A percentile compares a stretch with the other conserved stretches of the same genome.
phyloP scores from a whole-genome alignment of 768 basidiomycete species.

The Mycena galericulata region DNA sequence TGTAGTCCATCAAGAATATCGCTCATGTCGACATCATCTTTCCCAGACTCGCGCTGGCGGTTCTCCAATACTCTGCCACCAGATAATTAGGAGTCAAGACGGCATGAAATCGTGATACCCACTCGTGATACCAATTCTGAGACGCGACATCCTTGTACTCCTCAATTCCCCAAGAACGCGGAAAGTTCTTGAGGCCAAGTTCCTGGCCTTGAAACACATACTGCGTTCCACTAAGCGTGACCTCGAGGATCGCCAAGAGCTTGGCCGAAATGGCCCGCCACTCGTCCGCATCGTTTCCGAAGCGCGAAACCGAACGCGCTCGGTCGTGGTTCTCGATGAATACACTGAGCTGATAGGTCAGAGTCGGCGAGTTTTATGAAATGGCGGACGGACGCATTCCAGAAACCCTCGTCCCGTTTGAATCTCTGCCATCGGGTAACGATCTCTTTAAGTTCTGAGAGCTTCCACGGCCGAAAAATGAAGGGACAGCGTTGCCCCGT shows the following conservation, averaged over 20 bases:
- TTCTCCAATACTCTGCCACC: slow-evolving; percentile 52
- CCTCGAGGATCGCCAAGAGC: slow-evolving; percentile 70
- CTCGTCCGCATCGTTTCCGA: slow-evolving; percentile 68
- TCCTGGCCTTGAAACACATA: slow-evolving; percentile 86
- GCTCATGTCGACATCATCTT: slow-evolving; percentile 66
- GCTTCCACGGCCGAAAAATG: slow-evolving; percentile 59
- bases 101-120: slow-evolving; percentile 31
- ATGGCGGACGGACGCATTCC: slow-evolving; percentile 67
- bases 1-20: slow-evolving; percentile 69
- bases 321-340: slow-evolving; percentile 83
- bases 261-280: slow-evolving; percentile 74
- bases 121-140: slow-evolving; percentile 70
- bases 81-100: background rate
- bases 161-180: slow-evolving; percentile 72
- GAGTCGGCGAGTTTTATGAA: background rate
- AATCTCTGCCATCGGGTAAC: slow-evolving; percentile 68
- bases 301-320: slow-evolving; percentile 71
- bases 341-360: slow-evolving; percentile 48
- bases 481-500: slow-evolving; percentile 53
- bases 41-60: slow-evolving; percentile 47
- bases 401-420: slow-evolving; percentile 69
- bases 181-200: slow-evolving; percentile 74
- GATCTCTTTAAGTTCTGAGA: slow-evolving; percentile 63
- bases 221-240: slow-evolving; percentile 72
- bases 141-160: slow-evolving; percentile 80